Percentiles rank a stretch among this genome's conserved stretches.
These are phyloP conservation scores for Tagetes erecta DNA, from an alignment of 129 eudicot species.

Conservation along the genomic window DNA sequence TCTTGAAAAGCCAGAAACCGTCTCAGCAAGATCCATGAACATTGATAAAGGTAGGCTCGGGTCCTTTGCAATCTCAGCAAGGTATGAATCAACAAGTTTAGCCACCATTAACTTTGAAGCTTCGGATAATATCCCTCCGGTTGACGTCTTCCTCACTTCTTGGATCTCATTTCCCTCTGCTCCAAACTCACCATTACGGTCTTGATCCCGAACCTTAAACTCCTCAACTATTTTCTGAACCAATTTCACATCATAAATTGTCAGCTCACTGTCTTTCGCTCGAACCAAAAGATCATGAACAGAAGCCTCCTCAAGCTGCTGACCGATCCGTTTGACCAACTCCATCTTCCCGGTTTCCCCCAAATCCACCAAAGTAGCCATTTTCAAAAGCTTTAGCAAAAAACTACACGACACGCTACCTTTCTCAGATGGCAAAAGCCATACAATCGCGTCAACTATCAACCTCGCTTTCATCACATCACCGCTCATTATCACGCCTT, in stretches of 20 bases:
- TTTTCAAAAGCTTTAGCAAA: conserved; percentile 9
- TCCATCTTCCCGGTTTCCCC: background rate
- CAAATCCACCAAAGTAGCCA: conserved; percentile 9
- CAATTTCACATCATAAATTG: conserved; percentile 43
- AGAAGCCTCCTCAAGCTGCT: conserved; percentile 13
- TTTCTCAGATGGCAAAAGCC: conserved; percentile 16
- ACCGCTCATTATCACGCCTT: conserved; percentile 20
- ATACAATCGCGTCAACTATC: background rate
- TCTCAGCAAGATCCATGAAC: conserved; percentile 9
- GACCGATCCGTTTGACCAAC: conserved; percentile 6
- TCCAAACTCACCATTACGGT: conserved; percentile 3
- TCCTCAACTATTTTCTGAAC: conserved; percentile 51
- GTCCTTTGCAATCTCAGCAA: conserved; percentile 3
- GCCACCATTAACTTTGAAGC: conserved; percentile 23
- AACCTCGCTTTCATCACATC: background rate
- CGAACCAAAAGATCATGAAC: conserved; percentile 3
- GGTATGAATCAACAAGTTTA: conserved; percentile 14
- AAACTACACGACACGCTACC: conserved; percentile 9
- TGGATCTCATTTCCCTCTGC: background rate
- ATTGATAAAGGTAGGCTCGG: conserved; percentile 9
- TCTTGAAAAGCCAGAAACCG: background rate
- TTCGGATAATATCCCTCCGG: conserved; percentile 14
- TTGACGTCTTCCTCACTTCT: conserved; percentile 1
- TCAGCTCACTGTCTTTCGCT: background rate
- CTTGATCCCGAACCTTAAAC: conserved; percentile 46